These are phyloP conservation scores for Pyricularia sp. DNA, from an alignment of 2,329 filamentous ascomycete genomes.

Conservation along the genomic window DNA sequence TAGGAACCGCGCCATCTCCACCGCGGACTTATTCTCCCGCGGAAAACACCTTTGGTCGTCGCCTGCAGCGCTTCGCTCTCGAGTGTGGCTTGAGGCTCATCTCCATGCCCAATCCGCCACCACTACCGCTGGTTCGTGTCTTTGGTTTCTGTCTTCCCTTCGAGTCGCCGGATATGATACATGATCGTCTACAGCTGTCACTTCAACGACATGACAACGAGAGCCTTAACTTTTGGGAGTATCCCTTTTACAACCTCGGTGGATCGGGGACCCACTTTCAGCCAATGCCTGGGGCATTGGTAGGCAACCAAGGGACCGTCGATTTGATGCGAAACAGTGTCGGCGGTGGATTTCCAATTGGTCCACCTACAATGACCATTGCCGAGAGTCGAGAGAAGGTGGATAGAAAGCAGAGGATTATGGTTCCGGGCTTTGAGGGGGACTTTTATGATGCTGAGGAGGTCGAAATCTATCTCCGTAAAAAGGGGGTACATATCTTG, in stretches of 20 bases:
- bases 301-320: slow-evolving; percentile 27
- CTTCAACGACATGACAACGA: slow-evolving; percentile 24
- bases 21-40: slow-evolving; percentile 46
- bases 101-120: slow-evolving; percentile 35
- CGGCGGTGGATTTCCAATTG: slow-evolving; percentile 30
- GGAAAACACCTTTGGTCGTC: slow-evolving; percentile 60
- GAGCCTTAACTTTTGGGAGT: slow-evolving; percentile 46
- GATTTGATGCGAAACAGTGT: slow-evolving; percentile 18
- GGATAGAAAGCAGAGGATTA: slow-evolving; percentile 38
- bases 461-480: slow-evolving; percentile 62
- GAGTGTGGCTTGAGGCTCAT: slow-evolving; percentile 56
- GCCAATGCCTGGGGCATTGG: not conserved
- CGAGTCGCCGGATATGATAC: slow-evolving; percentile 38
- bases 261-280: slow-evolving; percentile 58
- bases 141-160: slow-evolving; percentile 65
- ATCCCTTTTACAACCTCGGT: slow-evolving; percentile 57
- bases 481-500: slow-evolving; percentile 54
- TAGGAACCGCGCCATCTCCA: slow-evolving; percentile 31
- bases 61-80: slow-evolving; percentile 53
- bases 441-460: slow-evolving; percentile 72
- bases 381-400: slow-evolving; percentile 32
- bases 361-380: slow-evolving; percentile 35
- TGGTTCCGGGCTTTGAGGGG: slow-evolving; percentile 55
- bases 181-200: slow-evolving; percentile 25
- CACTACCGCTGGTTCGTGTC: slow-evolving; percentile 38